A percentile compares a stretch with the other conserved stretches of the same genome.
phyloP scores from a whole-genome alignment of 2,329 filamentous ascomycete species.

The Aotearoamyces nothofagi region DNA sequence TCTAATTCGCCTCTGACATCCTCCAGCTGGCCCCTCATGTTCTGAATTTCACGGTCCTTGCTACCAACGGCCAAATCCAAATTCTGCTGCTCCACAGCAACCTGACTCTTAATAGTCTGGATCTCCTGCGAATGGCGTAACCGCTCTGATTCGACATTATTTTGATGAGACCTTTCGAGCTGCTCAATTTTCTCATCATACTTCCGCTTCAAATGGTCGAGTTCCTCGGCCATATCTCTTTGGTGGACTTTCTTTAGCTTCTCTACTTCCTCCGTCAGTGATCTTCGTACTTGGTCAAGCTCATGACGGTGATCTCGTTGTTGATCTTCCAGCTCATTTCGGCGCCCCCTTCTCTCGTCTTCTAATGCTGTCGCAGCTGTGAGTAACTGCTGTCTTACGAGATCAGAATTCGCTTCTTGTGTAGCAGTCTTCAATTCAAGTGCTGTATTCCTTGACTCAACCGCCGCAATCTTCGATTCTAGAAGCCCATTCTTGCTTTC shows the following conservation, averaged over 20 bases:
- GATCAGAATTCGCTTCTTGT: constrained; percentile 54
- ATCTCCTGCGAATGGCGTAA: constrained; percentile 43
- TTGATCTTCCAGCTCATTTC: constrained; percentile 39
- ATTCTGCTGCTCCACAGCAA: constrained; percentile 27
- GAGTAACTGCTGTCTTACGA: constrained; percentile 34
- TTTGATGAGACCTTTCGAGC: constrained; percentile 42
- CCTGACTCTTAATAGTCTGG: constrained; percentile 42
- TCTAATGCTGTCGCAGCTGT: constrained; percentile 32
- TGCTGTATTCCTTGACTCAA: too few species aligned
- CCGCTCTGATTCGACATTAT: constrained; percentile 52
- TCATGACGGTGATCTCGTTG: constrained; percentile 34
- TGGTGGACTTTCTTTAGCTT: constrained; percentile 27
- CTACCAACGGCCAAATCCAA: constrained; percentile 13
- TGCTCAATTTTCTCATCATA: constrained; percentile 39
- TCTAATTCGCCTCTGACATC: constrained; percentile 34
- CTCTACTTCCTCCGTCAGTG: constrained; percentile 55
- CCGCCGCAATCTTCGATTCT: too few species aligned
- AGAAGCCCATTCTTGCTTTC: too few species aligned
- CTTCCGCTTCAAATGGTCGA: constrained; percentile 26
- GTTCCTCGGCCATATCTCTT: constrained; percentile 35
- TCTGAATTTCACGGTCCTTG: constrained; percentile 39
- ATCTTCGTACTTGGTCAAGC: constrained; percentile 38
- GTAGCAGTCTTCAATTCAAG: constrained; percentile 26
- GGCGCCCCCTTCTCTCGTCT: constrained; percentile 34
- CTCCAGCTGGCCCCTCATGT: constrained; percentile 30